Evolutionary conservation across 805 yeast genomes (phyloP), one percentile per base, ranked within the genome.

Genomic region (Scheffersomyces ergatensis): DNA sequence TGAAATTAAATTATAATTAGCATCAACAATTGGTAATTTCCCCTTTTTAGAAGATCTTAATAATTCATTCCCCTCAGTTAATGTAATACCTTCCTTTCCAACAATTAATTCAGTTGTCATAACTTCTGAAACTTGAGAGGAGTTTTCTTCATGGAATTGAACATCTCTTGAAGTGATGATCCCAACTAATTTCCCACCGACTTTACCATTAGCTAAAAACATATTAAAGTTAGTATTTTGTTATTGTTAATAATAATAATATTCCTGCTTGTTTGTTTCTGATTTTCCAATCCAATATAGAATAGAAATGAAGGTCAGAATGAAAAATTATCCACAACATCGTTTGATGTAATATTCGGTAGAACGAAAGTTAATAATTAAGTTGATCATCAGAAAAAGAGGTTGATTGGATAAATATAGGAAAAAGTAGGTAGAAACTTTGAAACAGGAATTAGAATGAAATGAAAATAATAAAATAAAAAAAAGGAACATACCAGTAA

Each of bases 311-410:
- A 26, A 26, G 12, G 14, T 26, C 29, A 26, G 29, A 7, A 26
- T 26, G 8, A 57, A 58, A 65, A 54, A 51, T 63, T 83, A 55
- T 89, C 97, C 95, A 70, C 97, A 89, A 79, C 95, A 86, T 89
- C 93, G 95, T 85, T 83, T 82, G 93, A 86, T 85, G 95, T 58
- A 64, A 69, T 24, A 35, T 62, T 84, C 97, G 96, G 98, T 84
- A 92, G 99, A 92, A 92, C 98, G 99, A 92, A 92, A 92, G 98
- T 92, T 89, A 87, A 76, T 65, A 62, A 64, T 55, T 54, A 21
- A 49, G 54, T 60, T 60, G 60, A 75, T 82, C 85, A 81, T 82
- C 87, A 81, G 62, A 21, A 36, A 27, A 34, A 36, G 37, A 33
- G 17, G n/a, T 25, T 9, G 9, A 30, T 20, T 31, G 25, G 33